These are phyloP conservation scores for Kockiozyma suomiensis DNA, from an alignment of 805 yeast genomes.

Conservation along the genomic window DNA sequence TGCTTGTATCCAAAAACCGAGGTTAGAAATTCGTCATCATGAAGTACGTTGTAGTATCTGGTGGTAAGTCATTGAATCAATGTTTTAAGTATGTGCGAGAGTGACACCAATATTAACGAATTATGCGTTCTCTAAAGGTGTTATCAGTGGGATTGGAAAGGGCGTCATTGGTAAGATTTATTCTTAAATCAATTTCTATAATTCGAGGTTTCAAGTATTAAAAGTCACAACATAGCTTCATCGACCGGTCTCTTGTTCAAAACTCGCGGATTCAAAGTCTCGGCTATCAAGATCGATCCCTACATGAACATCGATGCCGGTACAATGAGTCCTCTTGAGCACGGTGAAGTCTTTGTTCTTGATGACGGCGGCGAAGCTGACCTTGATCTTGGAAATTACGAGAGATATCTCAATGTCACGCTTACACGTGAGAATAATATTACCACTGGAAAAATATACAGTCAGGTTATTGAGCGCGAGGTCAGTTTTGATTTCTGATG, in stretches of 20 bases:
- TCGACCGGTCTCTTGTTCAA: conserved; percentile 94
- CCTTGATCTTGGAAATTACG: conserved; percentile 96
- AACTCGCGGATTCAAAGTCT: conserved; percentile 90
- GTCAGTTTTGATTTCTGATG: conserved; percentile 6
- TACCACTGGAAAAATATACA: conserved; percentile 97
- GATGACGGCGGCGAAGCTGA: conserved; percentile 99
- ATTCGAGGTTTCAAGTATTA: background rate
- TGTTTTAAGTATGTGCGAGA: background rate
- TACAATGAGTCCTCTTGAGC: conserved; percentile 98
- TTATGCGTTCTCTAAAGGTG: conserved; percentile 53
- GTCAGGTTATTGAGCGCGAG: conserved; percentile 89
- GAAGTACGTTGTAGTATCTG: conserved; percentile 99
- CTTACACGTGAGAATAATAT: conserved; percentile 93
- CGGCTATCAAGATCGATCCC: conserved; percentile 98
- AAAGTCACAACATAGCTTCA: conserved; percentile 64
- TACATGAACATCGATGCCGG: conserved; percentile 99
- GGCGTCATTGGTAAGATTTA: conserved; percentile 62
- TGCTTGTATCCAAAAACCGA: background rate
- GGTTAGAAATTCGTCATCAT: conserved; percentile 46
- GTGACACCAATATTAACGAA: background rate
- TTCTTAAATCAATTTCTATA: background rate
- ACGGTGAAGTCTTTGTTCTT: conserved; percentile 96
- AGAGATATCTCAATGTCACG: conserved; percentile 91
- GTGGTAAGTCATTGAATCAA: conserved; percentile 51
- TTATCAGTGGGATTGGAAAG: conserved; percentile 98